Percentiles rank a stretch among this genome's conserved stretches.
Evolutionary conservation across 306 rosid genomes (phyloP).

Genomic region (Fagus crenata): DNA sequence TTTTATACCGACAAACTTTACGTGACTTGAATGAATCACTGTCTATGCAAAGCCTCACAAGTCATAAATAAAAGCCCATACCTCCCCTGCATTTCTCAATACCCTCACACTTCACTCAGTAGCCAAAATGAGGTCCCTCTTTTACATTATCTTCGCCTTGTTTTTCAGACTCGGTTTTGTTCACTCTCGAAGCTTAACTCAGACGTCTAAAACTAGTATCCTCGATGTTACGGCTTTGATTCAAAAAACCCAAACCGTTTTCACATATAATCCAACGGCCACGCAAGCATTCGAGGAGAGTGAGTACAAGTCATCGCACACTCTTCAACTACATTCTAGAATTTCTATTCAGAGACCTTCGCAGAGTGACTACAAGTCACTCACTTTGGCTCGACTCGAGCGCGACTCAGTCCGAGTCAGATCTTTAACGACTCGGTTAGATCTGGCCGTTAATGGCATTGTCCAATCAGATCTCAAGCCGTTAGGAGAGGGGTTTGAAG

Average conservation of each 20-base stretch:
- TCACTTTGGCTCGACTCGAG: constrained; percentile 52
- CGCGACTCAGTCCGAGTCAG: constrained; percentile 83
- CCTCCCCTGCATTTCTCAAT: neutral
- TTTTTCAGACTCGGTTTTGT: constrained; percentile 1
- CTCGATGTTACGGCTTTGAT: constrained; percentile 58
- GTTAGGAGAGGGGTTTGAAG: neutral
- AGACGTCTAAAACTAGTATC: constrained; percentile 35
- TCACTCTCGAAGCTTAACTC: constrained; percentile 39
- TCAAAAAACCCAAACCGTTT: constrained; percentile 22
- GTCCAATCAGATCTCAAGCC: constrained; percentile 51
- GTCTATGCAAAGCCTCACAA: too few species aligned
- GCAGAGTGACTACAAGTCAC: constrained; percentile 47
- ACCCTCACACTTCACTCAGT: neutral
- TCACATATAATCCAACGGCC: constrained; percentile 18
- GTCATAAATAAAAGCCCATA: constrained; percentile 18
- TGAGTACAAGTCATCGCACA: constrained; percentile 13
- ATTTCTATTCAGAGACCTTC: constrained; percentile 43
- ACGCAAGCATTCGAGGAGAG: neutral
- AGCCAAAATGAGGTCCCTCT: constrained; percentile 30
- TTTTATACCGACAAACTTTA: constrained; percentile 22
- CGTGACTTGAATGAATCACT: too few species aligned
- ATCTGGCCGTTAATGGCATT: constrained; percentile 44
- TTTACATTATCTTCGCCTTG: constrained; percentile 24
- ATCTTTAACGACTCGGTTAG: constrained; percentile 50
- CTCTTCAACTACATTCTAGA: constrained; percentile 54